Conservation (phyloP, 1,139 yeast genomes). For the Scheffersomyces titani region DNA sequence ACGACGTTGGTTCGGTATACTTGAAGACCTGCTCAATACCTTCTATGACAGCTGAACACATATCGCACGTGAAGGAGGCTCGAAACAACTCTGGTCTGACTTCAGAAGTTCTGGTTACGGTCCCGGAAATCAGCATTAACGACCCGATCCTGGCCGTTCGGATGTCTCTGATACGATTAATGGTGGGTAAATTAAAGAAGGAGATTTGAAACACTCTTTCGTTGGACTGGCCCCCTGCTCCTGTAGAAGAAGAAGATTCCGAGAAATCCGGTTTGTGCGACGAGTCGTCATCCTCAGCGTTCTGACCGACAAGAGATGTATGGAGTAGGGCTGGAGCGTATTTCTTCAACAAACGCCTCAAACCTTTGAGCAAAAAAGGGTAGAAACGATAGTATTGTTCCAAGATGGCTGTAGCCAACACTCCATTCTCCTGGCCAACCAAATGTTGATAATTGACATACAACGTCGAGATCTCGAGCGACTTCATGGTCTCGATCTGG, state of each 20-base stretch:
- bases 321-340: conserved; percentile 75
- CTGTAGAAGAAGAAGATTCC: conserved; percentile 13
- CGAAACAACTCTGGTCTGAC: conserved; percentile 92
- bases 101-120: conserved; percentile 95
- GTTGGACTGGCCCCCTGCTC: conserved; percentile 33
- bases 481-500: conserved; percentile 80
- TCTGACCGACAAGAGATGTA: conserved; percentile 38
- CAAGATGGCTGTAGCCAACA: conserved; percentile 82
- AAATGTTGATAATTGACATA: conserved; percentile 86
- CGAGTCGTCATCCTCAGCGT: conserved; percentile 17
- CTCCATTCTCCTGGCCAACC: conserved; percentile 76
- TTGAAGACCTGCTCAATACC: conserved; percentile 92
- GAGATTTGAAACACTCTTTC: conserved; percentile 88
- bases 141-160: conserved; percentile 89
- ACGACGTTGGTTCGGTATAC: conserved; percentile 92
- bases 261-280: background rate
- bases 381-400: conserved; percentile 92
- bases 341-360: conserved; percentile 69
- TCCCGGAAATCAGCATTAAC: conserved; percentile 84
- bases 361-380: conserved; percentile 79
- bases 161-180: conserved; percentile 85
- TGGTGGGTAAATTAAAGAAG: conserved; percentile 81
- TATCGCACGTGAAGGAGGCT: conserved; percentile 88
- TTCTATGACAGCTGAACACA: conserved; percentile 82
- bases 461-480: conserved; percentile 73